These are phyloP conservation scores for Alternaria triticina DNA, from an alignment of 2,329 filamentous ascomycete genomes.

Conservation along the genomic window DNA sequence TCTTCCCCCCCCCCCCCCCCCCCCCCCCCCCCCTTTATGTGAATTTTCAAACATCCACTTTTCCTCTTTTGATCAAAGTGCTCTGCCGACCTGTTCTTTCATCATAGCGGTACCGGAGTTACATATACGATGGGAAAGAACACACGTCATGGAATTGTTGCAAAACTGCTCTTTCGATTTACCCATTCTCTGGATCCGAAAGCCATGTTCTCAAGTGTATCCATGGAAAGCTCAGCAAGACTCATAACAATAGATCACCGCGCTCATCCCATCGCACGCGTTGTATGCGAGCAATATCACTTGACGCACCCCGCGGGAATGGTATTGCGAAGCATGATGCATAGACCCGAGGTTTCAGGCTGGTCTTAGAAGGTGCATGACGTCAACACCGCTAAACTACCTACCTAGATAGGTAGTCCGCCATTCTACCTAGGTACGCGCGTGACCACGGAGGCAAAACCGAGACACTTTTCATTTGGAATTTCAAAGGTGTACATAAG, in stretches of 20 bases:
- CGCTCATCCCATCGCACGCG: neutral
- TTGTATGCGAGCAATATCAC: neutral
- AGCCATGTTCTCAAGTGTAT: neutral
- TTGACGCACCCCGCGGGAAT: neutral
- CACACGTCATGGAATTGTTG: rapidly evolving
- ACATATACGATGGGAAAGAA: neutral
- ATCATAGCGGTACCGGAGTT: neutral
- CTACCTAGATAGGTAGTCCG: neutral
- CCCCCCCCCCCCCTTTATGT: neutral
- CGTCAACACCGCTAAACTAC: neutral
- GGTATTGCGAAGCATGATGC: neutral
- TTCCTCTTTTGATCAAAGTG: neutral
- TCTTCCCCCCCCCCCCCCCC: rapidly evolving
- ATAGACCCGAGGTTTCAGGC: neutral
- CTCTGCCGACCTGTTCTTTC: neutral
- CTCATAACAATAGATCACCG: neutral
- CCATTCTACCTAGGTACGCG: no score
- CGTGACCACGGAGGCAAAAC: neutral
- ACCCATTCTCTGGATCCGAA: neutral
- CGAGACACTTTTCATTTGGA: neutral
- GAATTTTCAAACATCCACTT: neutral
- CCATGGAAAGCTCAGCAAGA: neutral
- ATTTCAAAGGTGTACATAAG: neutral
- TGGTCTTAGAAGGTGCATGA: neutral
- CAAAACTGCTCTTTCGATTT: neutral